Evolutionary conservation across 2,329 filamentous ascomycete genomes (phyloP), one percentile per base, ranked within the genome.

Genomic region (Colletotrichum zoysiae): DNA sequence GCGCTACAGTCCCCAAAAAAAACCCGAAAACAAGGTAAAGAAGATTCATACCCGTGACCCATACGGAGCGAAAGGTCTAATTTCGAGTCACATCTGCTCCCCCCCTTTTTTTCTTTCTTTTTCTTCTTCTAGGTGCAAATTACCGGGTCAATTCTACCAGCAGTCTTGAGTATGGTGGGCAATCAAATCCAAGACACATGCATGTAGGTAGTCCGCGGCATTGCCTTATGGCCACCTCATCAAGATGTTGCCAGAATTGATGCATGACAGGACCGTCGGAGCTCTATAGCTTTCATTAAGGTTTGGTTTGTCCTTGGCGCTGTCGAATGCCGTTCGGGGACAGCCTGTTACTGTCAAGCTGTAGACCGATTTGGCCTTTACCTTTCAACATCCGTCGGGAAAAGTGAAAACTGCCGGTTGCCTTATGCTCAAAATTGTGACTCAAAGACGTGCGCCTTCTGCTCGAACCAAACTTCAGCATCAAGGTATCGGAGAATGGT

Each of bases 81-180:
- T 14, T 26, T 16, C 1, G 12, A 7, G n/a, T 26, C 48, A 26
- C 48, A 3, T 7, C 23, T 7, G 0, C 5, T 6, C 1, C 6
- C 3, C 1, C 5, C 18, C 8, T 2, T 2, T 18, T 16, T 16
- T 1, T 5, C 1, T 8, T 16, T 14, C 1, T 16, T 14, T 2
- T 51, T 3, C 12, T n/a, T n/a, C n/a, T n/a, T 51, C 6, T 18
- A 16, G 1, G 5, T 26, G 23, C 23, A 16, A 51, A 16, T 3
- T 1, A 3, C 5, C 30, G 23, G 5, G 12, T 51, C 8, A 11
- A 3, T 23, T 20, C 16, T 6, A 33, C 5, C 11, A 20, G 8
- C 2, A 12, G 18, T n/a, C 2, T 55, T 3, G 1, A n/a, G 12
- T 4, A 16, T 2, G 30, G 20, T 35, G 51, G 18, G 18, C 11